Evolutionary conservation across 2,329 filamentous ascomycete genomes (phyloP).

Genomic region (Pyrenophora seminiperda): DNA sequence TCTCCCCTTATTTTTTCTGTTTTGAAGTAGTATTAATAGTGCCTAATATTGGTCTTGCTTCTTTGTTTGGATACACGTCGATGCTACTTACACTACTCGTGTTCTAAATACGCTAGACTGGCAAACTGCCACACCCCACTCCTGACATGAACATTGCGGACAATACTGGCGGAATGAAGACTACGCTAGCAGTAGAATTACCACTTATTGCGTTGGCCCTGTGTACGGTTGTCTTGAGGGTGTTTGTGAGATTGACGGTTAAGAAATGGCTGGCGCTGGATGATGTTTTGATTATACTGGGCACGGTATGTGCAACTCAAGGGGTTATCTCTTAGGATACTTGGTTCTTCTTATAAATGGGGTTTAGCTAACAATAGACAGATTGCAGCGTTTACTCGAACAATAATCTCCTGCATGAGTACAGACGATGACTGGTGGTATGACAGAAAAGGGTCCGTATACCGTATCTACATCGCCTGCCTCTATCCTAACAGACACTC

Average conservation of each 20-base stretch:
- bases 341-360: not conserved
- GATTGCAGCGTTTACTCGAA: constrained; percentile 29
- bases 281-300: constrained; percentile 31
- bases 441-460: constrained; percentile 30
- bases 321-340: no score
- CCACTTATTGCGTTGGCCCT: constrained; percentile 32
- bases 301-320: constrained; percentile 18
- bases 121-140: constrained; percentile 3
- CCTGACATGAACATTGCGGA: constrained; percentile 11
- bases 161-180: constrained; percentile 10
- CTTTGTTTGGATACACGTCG: no score
- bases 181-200: constrained; percentile 33
- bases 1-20: not conserved
- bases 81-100: no score
- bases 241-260: constrained; percentile 32
- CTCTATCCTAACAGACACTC: not conserved
- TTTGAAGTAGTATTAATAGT: no score
- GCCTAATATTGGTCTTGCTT: no score
- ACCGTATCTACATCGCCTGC: not conserved
- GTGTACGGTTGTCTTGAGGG: constrained; percentile 27
- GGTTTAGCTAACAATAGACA: constrained; percentile 13
- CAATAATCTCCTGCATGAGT: constrained; percentile 35
- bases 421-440: constrained; percentile 32
- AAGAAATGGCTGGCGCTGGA: constrained; percentile 32
- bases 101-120: no score